A percentile compares a stretch with the other conserved stretches of the same genome.
phyloP scores from a whole-genome alignment of 1,284 basidiomycete species.

The Mycena citricolor region DNA sequence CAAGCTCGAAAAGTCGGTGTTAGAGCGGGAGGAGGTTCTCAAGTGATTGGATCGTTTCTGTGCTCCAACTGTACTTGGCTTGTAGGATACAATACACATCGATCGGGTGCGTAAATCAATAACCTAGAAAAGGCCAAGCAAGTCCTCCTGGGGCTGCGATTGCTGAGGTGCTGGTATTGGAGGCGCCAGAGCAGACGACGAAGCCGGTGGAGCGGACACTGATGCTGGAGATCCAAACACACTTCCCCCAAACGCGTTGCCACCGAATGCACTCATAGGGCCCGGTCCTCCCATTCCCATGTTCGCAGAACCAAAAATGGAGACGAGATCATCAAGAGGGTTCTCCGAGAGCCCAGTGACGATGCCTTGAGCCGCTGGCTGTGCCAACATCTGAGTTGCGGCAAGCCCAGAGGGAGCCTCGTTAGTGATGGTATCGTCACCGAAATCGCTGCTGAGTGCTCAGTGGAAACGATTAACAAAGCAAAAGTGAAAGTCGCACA shows the following conservation, averaged over 20 bases:
- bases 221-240: not conserved
- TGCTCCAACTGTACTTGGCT: not conserved
- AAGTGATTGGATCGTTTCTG: conserved; percentile 40
- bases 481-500: conserved; percentile 38
- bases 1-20: conserved; percentile 87
- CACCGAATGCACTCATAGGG: conserved; percentile 14
- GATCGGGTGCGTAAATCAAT: no score
- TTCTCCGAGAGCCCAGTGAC: conserved; percentile 75
- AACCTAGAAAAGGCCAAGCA: conserved; percentile 19
- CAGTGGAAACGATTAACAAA: conserved; percentile 8
- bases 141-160: conserved; percentile 20
- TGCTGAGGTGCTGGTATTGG: not conserved
- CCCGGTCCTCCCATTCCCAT: conserved; percentile 6
- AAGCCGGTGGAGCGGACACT: conserved; percentile 24
- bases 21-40: conserved; percentile 85
- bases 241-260: conserved; percentile 8
- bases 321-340: conserved; percentile 88
- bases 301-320: conserved; percentile 59
- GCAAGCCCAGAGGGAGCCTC: conserved; percentile 71
- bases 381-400: conserved; percentile 68
- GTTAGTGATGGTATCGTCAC: conserved; percentile 64
- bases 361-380: conserved; percentile 69
- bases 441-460: conserved; percentile 70
- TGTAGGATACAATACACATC: no score
- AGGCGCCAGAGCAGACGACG: conserved; percentile 7